Evolutionary conservation across 140 eudicot genomes (phyloP).

Genomic region (Anethum foeniculum): DNA sequence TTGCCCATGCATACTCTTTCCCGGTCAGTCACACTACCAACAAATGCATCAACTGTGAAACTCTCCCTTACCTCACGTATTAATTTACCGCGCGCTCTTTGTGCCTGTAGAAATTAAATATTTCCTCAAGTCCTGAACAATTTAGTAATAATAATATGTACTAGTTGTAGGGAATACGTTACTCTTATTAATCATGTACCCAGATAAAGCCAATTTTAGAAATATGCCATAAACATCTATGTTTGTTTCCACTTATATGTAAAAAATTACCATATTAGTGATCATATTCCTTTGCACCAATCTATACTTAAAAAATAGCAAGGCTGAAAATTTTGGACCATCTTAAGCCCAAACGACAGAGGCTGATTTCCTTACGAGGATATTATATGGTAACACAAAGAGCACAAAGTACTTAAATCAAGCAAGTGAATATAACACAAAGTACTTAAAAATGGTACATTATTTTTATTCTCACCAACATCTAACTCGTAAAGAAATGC

Average conservation of each 20-base stretch:
- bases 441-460: not conserved
- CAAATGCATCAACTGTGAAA: slow-evolving; percentile 75
- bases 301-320: not conserved
- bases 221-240: not conserved
- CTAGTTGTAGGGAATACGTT: not conserved
- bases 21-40: slow-evolving; percentile 80
- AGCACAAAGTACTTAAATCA: too few species aligned
- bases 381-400: too few species aligned
- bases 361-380: not conserved
- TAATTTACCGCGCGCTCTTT: slow-evolving; percentile 77
- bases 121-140: not conserved
- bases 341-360: not conserved
- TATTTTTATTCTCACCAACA: not conserved
- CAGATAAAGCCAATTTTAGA: not conserved
- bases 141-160: not conserved
- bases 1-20: slow-evolving; percentile 78
- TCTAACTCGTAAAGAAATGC: not conserved
- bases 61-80: slow-evolving; percentile 56
- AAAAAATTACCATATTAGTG: not conserved
- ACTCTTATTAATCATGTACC: not conserved
- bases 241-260: not conserved
- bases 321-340: not conserved
- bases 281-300: not conserved
- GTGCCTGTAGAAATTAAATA: slow-evolving; percentile 45
- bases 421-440: not conserved